Percentiles rank a stretch among this genome's conserved stretches.
phyloP scores from a whole-genome alignment of 2,329 filamentous ascomycete genomes.

The Geosmithia morbida region DNA sequence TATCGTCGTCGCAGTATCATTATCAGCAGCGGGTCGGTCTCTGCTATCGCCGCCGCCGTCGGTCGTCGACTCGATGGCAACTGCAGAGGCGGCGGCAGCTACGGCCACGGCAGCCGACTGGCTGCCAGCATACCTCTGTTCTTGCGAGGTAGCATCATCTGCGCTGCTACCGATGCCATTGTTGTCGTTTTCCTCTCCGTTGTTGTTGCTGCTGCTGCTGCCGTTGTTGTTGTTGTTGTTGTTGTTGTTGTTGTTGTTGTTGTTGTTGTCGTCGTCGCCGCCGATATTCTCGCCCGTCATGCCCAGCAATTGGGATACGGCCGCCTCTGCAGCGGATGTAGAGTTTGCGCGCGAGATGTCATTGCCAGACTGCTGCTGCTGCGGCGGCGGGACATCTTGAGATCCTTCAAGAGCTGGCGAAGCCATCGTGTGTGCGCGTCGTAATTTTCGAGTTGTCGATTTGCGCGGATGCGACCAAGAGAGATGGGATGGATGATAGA shows the following conservation, averaged over 20 bases:
- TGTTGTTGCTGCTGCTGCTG: neutral
- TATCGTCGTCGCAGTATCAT: neutral
- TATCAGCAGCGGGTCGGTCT: neutral
- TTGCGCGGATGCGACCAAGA: neutral
- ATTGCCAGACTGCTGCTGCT: conserved; percentile 22
- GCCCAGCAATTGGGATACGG: conserved; percentile 27
- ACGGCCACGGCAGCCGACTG: neutral
- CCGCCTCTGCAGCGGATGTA: conserved; percentile 28
- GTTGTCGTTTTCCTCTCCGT: neutral
- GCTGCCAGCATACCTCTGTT: neutral
- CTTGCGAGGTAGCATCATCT: conserved; percentile 18
- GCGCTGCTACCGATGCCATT: conserved; percentile 22
- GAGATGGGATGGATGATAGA: no score
- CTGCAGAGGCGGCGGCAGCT: neutral
- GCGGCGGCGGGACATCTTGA: conserved; percentile 19
- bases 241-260: conserved; percentile 6
- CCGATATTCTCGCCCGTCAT: conserved; percentile 11
- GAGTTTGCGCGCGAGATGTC: conserved; percentile 34
- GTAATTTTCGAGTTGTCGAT: neutral
- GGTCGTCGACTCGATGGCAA: neutral
- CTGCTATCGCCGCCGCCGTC: neutral
- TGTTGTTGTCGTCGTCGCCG: neutral
- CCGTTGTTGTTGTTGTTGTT: conserved; percentile 18
- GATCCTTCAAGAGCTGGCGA: conserved; percentile 2
- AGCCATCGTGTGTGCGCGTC: neutral